These are phyloP conservation scores for Knoxia roxburghii DNA, from an alignment of 257 asterid genomes.

Conservation along the genomic window DNA sequence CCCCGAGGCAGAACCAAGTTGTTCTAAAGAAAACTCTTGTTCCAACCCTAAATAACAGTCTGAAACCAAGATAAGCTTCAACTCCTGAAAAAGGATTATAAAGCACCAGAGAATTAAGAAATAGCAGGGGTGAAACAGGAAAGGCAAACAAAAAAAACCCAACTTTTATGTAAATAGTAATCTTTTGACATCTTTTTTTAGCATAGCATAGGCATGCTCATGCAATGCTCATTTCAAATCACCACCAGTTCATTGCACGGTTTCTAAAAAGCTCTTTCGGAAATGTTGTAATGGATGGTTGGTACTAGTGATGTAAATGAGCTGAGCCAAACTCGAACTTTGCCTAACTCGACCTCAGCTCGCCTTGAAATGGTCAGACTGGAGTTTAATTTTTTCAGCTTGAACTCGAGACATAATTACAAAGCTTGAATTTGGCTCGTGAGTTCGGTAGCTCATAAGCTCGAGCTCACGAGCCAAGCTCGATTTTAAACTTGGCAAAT, in stretches of 20 bases:
- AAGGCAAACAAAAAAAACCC: background rate
- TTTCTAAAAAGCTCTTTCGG: background rate
- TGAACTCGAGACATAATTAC: no score
- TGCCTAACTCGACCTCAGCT: no score
- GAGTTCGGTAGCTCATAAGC: no score
- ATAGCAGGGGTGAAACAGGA: background rate
- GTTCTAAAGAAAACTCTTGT: slow-evolving; percentile 49
- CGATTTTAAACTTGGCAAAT: no score
- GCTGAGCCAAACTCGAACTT: no score
- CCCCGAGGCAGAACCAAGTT: slow-evolving; percentile 21
- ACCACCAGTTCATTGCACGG: no score
- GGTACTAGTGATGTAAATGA: no score
- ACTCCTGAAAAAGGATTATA: slow-evolving; percentile 39
- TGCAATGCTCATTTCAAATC: background rate
- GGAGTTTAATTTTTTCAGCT: no score
- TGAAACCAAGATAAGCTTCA: slow-evolving; percentile 70
- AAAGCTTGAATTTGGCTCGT: no score
- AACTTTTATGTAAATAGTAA: background rate
- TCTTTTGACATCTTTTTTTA: background rate
- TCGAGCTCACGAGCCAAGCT: no score
- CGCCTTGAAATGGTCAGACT: no score
- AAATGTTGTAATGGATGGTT: background rate
- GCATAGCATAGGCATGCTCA: no score
- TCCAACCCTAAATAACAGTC: slow-evolving; percentile 80
- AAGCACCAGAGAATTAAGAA: background rate